These are phyloP conservation scores for Hygrophorus pudorinus DNA, from an alignment of 768 basidiomycete genomes.

Conservation along the genomic window DNA sequence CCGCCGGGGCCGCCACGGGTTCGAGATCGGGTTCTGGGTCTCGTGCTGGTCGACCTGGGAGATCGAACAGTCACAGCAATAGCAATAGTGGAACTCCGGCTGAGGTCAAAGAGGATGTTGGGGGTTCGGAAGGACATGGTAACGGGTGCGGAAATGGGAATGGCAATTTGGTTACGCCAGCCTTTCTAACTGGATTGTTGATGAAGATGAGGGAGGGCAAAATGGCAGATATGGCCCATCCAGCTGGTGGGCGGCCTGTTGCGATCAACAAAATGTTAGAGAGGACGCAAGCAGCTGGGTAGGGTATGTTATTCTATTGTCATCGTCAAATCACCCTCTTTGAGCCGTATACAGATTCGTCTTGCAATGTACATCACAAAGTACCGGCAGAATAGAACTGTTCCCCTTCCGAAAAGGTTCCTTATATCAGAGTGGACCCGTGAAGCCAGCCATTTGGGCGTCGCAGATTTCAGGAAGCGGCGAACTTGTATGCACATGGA, in stretches of 20 bases:
- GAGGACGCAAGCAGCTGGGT: constrained; percentile 57
- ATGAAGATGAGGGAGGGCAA: constrained; percentile 58
- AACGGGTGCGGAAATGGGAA: constrained; percentile 9
- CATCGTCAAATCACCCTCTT: too few relatives aligned
- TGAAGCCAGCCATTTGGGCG: too few relatives aligned
- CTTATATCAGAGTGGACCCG: too few relatives aligned
- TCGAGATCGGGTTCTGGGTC: constrained; percentile 17
- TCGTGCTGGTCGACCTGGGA: constrained; percentile 13
- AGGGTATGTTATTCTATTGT: not conserved
- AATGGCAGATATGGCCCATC: constrained; percentile 45
- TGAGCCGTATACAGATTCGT: too few relatives aligned
- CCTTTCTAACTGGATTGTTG: constrained; percentile 45
- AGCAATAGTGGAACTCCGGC: constrained; percentile 21
- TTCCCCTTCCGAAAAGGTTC: too few relatives aligned
- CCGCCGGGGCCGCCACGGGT: not conserved
- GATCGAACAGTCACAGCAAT: constrained; percentile 7
- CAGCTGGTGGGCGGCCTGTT: constrained; percentile 36
- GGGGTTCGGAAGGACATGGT: constrained; percentile 3
- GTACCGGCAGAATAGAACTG: too few relatives aligned
- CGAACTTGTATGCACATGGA: too few relatives aligned
- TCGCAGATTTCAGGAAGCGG: too few relatives aligned
- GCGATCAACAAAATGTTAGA: constrained; percentile 68
- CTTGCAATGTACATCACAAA: too few relatives aligned
- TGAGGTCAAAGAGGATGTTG: constrained; percentile 11
- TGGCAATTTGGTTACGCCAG: constrained; percentile 41